Evolutionary conservation across 441 rosid genomes (phyloP).

Genomic region (Corymbia calophylla): DNA sequence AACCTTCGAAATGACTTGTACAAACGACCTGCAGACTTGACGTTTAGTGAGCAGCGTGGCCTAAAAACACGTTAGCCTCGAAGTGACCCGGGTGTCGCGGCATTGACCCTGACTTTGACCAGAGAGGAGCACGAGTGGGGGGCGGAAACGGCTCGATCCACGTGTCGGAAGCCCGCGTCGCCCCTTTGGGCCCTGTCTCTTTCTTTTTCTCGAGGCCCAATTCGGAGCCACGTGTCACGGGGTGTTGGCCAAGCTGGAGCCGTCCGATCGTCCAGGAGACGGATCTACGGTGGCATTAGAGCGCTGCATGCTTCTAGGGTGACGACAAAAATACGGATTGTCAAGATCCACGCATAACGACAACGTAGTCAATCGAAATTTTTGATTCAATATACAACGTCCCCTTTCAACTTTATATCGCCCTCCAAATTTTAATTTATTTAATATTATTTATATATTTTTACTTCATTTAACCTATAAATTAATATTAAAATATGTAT

Average conservation of each 20-base stretch:
- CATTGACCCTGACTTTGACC: neutral
- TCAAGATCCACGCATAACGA: neutral
- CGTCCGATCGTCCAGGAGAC: neutral
- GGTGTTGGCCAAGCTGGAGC: neutral
- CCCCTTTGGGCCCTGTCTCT: neutral
- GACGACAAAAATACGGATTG: neutral
- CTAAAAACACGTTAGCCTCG: neutral
- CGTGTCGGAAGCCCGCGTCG: neutral
- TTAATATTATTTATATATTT: rapidly evolving
- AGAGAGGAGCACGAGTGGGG: no score
- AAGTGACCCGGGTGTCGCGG: neutral
- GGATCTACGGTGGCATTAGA: neutral
- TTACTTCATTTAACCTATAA: neutral
- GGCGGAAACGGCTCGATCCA: neutral
- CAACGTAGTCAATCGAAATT: neutral
- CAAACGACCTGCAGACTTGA: neutral
- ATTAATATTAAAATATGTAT: neutral
- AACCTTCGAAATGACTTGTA: neutral
- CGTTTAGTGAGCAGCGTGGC: neutral
- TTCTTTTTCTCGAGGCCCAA: rapidly evolving
- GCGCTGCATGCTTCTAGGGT: neutral
- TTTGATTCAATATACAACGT: neutral
- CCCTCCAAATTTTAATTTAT: neutral
- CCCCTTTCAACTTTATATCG: no score
- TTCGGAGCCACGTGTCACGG: neutral